Base-by-base conservation (phyloP, 1,284 basidiomycete genomes). In the Amylostereum areolatum region DNA sequence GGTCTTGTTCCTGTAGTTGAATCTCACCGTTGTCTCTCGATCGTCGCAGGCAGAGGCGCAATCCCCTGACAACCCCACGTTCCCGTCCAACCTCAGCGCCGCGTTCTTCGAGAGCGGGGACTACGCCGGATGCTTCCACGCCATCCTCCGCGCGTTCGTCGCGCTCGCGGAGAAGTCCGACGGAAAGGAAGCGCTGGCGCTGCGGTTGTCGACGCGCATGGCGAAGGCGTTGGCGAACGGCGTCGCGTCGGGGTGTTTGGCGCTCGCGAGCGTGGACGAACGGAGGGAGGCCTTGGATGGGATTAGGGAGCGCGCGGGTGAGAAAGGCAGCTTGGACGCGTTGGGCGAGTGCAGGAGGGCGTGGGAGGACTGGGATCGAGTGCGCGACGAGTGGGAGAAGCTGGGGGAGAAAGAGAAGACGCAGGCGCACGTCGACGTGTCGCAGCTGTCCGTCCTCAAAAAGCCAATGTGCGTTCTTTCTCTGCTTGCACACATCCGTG, bases 71-170 rank as follows among this genome's bases (percentile, higher is more conserved):
- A 25, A 39, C 27, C 12, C 37, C 5, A 25, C 27, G n/a, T 39
- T 39, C 40, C 47, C 53, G 7, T 52, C 53, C 28, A 52, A 54
- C 35, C 39, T 54, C n/a, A 54, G 53, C 43, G 53, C 53, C 7
- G 47, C 53, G 8, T 37, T 54, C n/a, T 54, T 43, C 45, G 53
- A 54, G 44, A 43, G 18, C 11, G 51, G 47, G 4, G 46, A 52
- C 28, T 54, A 54, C 31, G 27, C 30, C 8, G 51, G 36, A 5
- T 49, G 46, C 33, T 18, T 49, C 34, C 27, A 49, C 41, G 51
- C 53, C 9, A 52, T 54, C 31, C 33, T 49, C 27, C 47, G 53
- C 12, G 28, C 50, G 6, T 52, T 41, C 47, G 42, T 33, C 18
- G 25, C 27, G 8, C 25, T 48, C 27, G 24, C 41, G n/a, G n/a